These are phyloP conservation scores for Vitis labrusca DNA, from an alignment of 164 flowering plant species.

Conservation along the genomic window DNA sequence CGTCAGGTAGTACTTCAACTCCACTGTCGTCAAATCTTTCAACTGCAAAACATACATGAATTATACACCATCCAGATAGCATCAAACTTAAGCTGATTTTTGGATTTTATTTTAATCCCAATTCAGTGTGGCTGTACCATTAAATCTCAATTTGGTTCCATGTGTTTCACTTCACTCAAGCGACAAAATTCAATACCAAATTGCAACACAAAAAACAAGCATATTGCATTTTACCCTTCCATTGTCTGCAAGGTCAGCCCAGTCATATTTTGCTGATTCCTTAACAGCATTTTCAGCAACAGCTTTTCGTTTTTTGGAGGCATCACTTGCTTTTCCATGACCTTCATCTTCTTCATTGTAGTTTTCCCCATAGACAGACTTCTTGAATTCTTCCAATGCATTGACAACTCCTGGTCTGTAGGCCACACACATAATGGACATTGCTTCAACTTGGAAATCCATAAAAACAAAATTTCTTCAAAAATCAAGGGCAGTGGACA, in stretches of 20 bases:
- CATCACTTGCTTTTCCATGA: constrained; percentile 35
- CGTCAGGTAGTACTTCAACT: constrained; percentile 67
- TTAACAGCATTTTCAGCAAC: constrained; percentile 54
- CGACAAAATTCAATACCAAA: background rate
- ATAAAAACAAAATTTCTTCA: too few species aligned
- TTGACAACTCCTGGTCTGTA: constrained; percentile 73
- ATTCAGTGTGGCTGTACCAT: too few species aligned
- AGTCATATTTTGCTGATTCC: constrained; percentile 57
- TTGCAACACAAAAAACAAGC: background rate
- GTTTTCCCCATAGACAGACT: constrained; percentile 79
- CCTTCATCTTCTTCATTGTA: constrained; percentile 49
- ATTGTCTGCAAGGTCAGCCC: constrained; percentile 79
- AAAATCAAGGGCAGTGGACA: background rate
- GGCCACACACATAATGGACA: background rate
- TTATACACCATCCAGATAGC: too few species aligned
- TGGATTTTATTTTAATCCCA: too few species aligned
- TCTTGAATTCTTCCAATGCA: constrained; percentile 81
- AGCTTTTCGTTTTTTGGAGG: constrained; percentile 77
- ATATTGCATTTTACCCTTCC: constrained; percentile 59
- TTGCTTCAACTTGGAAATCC: background rate
- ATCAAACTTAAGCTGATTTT: too few species aligned
- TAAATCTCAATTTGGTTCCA: background rate
- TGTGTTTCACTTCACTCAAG: too few species aligned
- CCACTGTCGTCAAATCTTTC: constrained; percentile 71
- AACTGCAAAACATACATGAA: constrained; percentile 49